Evolutionary conservation across 352 stramenopile genomes (phyloP).

Genomic region (Pythium utonaiense): DNA sequence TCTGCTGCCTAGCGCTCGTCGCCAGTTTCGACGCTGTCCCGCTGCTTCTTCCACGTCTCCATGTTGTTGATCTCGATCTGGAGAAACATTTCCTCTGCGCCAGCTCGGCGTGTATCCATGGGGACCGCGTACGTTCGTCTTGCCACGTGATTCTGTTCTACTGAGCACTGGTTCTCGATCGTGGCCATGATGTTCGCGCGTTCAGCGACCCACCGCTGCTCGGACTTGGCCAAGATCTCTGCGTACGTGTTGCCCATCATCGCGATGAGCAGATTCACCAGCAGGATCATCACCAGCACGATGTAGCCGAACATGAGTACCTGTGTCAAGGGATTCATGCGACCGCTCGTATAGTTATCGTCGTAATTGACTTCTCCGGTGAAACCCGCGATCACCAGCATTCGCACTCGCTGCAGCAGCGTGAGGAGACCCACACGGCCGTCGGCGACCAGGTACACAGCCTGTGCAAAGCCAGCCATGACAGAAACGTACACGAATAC

Average conservation of each 20-base stretch:
- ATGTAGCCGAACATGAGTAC: constrained; percentile 58
- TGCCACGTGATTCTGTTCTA: constrained; percentile 29
- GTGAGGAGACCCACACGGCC: constrained; percentile 25
- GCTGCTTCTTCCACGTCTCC: constrained; percentile 36
- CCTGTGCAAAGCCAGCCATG: constrained; percentile 50
- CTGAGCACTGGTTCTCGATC: constrained; percentile 46
- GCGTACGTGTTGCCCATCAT: constrained; percentile 76
- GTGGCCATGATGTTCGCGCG: constrained; percentile 64
- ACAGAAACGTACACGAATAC: constrained; percentile 52
- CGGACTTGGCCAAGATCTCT: constrained; percentile 49
- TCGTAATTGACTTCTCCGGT: constrained; percentile 60
- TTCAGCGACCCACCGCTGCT: constrained; percentile 61
- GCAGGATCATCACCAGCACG: constrained; percentile 59
- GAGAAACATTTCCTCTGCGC: constrained; percentile 37
- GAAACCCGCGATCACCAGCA: constrained; percentile 54
- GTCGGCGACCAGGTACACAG: constrained; percentile 54
- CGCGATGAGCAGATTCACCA: constrained; percentile 64
- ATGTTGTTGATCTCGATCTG: constrained; percentile 49
- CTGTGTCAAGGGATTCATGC: constrained; percentile 47
- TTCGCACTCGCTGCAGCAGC: constrained; percentile 41
- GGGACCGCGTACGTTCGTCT: constrained; percentile 42
- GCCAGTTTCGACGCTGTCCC: neutral
- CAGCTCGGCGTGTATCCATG: constrained; percentile 29
- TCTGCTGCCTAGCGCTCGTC: neutral
- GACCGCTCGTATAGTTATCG: constrained; percentile 41